Conservation (phyloP, 176 grass and related monocot genomes). For the Thinopyrum elongatum region DNA sequence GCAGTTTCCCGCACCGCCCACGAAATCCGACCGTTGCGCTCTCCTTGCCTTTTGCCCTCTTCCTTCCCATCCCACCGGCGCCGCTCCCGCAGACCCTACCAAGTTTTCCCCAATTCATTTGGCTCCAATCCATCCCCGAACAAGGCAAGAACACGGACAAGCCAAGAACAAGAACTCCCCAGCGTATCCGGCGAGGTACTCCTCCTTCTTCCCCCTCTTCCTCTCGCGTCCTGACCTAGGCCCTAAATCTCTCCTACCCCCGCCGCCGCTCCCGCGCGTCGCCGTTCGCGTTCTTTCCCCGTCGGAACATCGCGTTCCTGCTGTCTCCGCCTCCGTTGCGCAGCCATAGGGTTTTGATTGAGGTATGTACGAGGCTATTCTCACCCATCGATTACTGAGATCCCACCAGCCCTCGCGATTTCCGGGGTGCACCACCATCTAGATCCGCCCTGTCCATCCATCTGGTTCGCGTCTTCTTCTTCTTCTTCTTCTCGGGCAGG, state of each 20-base stretch:
- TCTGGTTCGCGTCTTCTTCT: neutral
- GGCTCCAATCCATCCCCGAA: neutral
- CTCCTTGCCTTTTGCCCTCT: neutral
- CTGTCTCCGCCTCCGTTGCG: neutral
- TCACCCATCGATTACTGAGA: neutral
- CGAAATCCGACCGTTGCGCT: conserved; percentile 52
- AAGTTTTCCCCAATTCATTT: neutral
- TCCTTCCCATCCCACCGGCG: neutral
- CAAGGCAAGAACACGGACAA: neutral
- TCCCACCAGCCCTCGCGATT: neutral
- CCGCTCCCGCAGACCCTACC: neutral
- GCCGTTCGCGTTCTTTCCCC: neutral
- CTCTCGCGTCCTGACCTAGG: neutral
- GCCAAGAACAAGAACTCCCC: neutral
- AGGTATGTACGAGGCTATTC: neutral
- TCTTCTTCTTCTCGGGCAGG: neutral
- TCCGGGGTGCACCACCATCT: neutral
- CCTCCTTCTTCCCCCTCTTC: no score
- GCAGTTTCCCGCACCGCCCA: neutral
- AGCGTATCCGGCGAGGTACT: no score
- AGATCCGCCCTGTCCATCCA: neutral
- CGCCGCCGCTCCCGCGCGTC: neutral
- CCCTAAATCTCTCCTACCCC: neutral
- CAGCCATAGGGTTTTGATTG: neutral
- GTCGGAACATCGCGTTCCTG: neutral